These are phyloP conservation scores for Ceratobasidium sp. DNA, from an alignment of 1,284 basidiomycete species.

Conservation along the genomic window DNA sequence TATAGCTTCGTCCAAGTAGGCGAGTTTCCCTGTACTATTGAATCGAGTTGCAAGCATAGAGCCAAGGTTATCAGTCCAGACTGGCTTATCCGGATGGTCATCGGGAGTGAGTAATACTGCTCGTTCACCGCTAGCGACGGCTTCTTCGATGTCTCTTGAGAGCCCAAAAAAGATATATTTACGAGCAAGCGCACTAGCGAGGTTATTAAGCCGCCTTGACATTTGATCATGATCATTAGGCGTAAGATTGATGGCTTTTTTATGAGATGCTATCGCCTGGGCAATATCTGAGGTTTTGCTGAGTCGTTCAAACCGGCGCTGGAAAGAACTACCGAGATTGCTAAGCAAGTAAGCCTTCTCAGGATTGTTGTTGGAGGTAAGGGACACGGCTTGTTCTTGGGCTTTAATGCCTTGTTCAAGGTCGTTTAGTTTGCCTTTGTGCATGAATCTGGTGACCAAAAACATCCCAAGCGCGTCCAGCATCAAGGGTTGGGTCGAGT, in stretches of 20 bases:
- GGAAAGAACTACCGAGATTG: constrained; percentile 9
- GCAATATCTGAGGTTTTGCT: background rate
- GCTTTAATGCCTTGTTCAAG: background rate
- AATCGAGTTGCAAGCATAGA: background rate
- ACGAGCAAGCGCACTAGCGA: background rate
- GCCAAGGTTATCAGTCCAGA: constrained; percentile 4
- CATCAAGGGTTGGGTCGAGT: background rate
- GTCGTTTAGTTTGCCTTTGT: background rate
- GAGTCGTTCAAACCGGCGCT: background rate
- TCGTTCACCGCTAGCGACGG: background rate
- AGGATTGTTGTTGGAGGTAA: background rate
- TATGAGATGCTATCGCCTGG: background rate
- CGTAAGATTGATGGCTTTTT: background rate
- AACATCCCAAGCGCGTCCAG: background rate
- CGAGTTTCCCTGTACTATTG: constrained; percentile 1
- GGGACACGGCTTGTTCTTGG: background rate
- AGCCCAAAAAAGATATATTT: background rate
- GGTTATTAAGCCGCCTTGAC: background rate
- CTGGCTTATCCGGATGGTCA: constrained; percentile 3
- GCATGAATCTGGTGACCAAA: background rate
- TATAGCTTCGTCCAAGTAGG: constrained; percentile 21
- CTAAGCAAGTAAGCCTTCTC: background rate
- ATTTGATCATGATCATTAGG: background rate
- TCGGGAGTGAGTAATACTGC: constrained; percentile 1
- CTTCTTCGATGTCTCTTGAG: background rate